A percentile compares a stretch with the other conserved stretches of the same genome.
phyloP scores from a whole-genome alignment of 306 rosid genomes.

The Rosa lucieae region DNA sequence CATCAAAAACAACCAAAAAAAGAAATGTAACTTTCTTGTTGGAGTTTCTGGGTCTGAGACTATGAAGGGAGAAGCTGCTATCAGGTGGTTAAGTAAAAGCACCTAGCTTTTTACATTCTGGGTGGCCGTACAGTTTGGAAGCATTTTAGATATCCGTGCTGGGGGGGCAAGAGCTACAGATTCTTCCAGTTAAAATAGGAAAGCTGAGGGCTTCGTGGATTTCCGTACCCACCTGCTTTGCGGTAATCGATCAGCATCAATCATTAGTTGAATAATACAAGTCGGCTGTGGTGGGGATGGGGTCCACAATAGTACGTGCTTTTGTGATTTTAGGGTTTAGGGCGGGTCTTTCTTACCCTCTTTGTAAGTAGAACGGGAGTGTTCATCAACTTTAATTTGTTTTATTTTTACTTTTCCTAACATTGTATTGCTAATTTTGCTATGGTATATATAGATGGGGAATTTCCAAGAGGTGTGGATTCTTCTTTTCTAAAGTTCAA shows the following conservation, averaged over 20 bases:
- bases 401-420: background rate
- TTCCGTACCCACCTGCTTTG: conserved; percentile 14
- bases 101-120: conserved; percentile 9
- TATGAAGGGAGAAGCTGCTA: conserved; percentile 1
- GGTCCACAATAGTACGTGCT: conserved; percentile 9
- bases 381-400: background rate
- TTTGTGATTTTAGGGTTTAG: conserved; percentile 2
- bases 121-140: conserved; percentile 34
- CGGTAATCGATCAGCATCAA: conserved; percentile 28
- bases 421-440: background rate
- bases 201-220: background rate
- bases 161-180: conserved; percentile 6
- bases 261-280: background rate
- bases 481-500: background rate
- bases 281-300: background rate
- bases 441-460: background rate
- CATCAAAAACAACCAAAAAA: background rate
- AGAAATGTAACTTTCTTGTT: background rate
- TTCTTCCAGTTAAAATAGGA: background rate
- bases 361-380: background rate
- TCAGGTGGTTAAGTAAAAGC: conserved; percentile 17
- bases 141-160: conserved; percentile 30
- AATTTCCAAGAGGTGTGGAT: background rate
- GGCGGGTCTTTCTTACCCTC: background rate
- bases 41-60: background rate